These are phyloP conservation scores for Effrenium voratum DNA, from an alignment of 73 alveolate genomes.

Conservation along the genomic window DNA sequence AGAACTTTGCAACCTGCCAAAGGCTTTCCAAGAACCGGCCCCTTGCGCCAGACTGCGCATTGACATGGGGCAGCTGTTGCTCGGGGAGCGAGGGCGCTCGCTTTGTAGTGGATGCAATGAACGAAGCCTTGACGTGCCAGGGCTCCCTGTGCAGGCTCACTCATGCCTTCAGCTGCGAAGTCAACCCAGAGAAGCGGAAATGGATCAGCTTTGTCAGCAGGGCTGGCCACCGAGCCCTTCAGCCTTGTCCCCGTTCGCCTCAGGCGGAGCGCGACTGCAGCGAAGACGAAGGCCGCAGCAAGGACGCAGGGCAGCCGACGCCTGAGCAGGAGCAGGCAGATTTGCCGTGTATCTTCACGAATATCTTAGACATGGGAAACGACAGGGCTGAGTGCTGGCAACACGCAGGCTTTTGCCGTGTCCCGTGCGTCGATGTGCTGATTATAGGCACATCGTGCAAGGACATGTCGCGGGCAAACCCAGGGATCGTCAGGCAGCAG, in stretches of 20 bases:
- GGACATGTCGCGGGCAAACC: constrained; percentile 16
- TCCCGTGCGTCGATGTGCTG: background rate
- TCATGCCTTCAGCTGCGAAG: constrained; percentile 3
- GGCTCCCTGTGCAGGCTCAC: background rate
- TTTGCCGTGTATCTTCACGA: background rate
- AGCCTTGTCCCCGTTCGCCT: no score
- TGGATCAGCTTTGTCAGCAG: background rate
- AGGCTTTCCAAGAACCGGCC: background rate
- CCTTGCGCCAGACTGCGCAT: background rate
- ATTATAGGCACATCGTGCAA: constrained; percentile 34
- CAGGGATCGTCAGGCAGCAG: background rate
- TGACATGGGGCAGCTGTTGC: constrained; percentile 59
- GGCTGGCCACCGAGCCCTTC: background rate
- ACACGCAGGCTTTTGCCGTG: background rate
- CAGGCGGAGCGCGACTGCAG: no score
- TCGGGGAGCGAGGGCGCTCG: constrained; percentile 37
- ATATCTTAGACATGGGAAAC: background rate
- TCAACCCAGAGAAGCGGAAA: background rate
- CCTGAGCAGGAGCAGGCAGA: background rate
- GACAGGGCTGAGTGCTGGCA: background rate
- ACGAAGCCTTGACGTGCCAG: background rate
- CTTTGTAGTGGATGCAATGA: background rate
- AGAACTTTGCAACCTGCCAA: background rate
- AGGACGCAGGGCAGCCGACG: no score
- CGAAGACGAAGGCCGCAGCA: no score